These are phyloP conservation scores for Phialophora macrospora DNA, from an alignment of 2,329 filamentous ascomycete genomes.

Conservation along the genomic window DNA sequence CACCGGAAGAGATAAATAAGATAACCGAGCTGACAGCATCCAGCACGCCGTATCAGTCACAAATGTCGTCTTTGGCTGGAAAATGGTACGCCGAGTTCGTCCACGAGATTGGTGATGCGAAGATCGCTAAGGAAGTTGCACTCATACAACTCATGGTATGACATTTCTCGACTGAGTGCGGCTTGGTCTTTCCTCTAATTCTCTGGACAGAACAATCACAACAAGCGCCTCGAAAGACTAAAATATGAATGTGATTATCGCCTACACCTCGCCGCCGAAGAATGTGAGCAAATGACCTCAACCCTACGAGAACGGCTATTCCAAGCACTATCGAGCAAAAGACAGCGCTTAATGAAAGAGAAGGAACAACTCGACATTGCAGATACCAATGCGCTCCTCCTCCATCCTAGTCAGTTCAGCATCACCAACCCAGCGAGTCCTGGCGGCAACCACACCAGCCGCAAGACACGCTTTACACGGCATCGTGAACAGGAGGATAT, in stretches of 20 bases:
- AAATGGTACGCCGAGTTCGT: slow-evolving; percentile 85
- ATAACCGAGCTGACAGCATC: slow-evolving; percentile 63
- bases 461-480: slow-evolving; percentile 67
- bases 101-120: slow-evolving; percentile 81
- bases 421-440: slow-evolving; percentile 68
- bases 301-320: slow-evolving; percentile 67
- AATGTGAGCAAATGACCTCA: slow-evolving; percentile 62
- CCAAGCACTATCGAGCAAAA: slow-evolving; percentile 62
- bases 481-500: slow-evolving; percentile 61
- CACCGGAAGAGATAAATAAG: slow-evolving; percentile 68
- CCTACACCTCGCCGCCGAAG: slow-evolving; percentile 65
- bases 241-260: slow-evolving; percentile 63
- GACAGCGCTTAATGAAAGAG: slow-evolving; percentile 63
- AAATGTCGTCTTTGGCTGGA: slow-evolving; percentile 68
- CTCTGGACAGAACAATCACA: slow-evolving; percentile 59
- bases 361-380: slow-evolving; percentile 71
- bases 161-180: slow-evolving; percentile 27
- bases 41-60: slow-evolving; percentile 69
- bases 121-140: slow-evolving; percentile 85
- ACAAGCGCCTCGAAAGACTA: slow-evolving; percentile 60
- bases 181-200: slow-evolving; percentile 11
- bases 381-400: slow-evolving; percentile 67
- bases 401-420: slow-evolving; percentile 69
- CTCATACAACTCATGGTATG: slow-evolving; percentile 80
- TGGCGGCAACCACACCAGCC: slow-evolving; percentile 63